Base-by-base conservation (phyloP, 2,329 filamentous ascomycete species). In the Colletotrichum zoysiae region DNA sequence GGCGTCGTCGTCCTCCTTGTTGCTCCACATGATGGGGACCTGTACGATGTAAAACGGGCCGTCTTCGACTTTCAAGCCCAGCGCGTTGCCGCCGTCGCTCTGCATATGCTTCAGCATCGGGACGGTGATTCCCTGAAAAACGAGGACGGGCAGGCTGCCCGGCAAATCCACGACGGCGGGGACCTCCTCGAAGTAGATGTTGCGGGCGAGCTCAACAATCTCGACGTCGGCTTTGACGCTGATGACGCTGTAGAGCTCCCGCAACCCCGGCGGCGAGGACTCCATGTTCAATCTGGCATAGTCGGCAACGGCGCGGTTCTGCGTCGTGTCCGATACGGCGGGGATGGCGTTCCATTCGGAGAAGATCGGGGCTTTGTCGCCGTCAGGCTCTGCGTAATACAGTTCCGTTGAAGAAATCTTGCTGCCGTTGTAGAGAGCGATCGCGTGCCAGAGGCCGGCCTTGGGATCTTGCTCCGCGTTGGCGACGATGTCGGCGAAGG, bases 111-210 rank as follows among this genome's bases (percentile, higher is more conserved):
- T 75, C 8, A 80, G 79, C 71, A 82, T 76, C 48, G 79, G 78
- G 8, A 78, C 78, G 0, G 84, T 82, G 60, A 86, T 81, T 16
- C 81, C 83, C 71, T 87, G 84, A 59, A 82, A 77, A 61, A 76
- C 75, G 53, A 75, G 78, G 65, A 71, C 75, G 3, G 81, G 80
- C 3, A 77, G 42, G 0, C 77, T 73, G 3, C 76, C 78, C 1
- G 74, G 55, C 12, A 77, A 66, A 18, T 76, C 70, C 4, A 74
- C 71, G 5, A 73, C 56, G 2, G 70, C 30, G 1, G 23, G 33
- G 4, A 56, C 44, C 14, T 64, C 65, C 11, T 75, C 69, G 23
- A 20, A 75, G 66, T 65, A 75, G 9, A 73, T 64, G 11, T 76
- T 67, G 2, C 46, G 44, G 8, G 74, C 74, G 8, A 78, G 71